Evolutionary conservation across 495 filamentous ascomycete species (phyloP).

Genomic region (Letharia columbiana): DNA sequence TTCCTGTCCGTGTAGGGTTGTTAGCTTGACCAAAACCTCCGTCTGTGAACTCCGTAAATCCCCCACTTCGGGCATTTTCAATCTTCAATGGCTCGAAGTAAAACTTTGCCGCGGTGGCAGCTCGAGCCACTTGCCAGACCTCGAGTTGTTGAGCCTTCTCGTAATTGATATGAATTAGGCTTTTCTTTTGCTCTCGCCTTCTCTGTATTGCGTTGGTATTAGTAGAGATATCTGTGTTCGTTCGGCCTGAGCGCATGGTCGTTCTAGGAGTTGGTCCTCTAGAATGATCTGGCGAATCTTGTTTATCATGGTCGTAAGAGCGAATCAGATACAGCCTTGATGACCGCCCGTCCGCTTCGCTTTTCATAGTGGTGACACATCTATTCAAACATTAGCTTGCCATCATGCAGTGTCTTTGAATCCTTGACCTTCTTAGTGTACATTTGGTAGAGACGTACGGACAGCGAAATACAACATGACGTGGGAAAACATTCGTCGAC

Average conservation of each 20-base stretch:
- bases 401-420: neutral
- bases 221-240: neutral
- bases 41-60: slow-evolving; percentile 9
- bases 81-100: slow-evolving; percentile 21
- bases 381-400: neutral
- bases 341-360: neutral
- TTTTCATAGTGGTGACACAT: neutral
- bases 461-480: neutral
- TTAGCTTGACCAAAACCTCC: slow-evolving; percentile 19
- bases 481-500: neutral
- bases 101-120: slow-evolving; percentile 21
- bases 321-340: slow-evolving; percentile 15
- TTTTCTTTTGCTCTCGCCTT: neutral
- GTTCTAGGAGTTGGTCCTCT: neutral
- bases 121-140: slow-evolving; percentile 25
- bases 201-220: neutral
- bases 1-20: slow-evolving; percentile 12
- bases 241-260: neutral
- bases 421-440: neutral
- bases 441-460: neutral
- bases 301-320: slow-evolving; percentile 16
- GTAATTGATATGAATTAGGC: slow-evolving; percentile 4
- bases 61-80: neutral
- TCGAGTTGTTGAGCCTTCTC: slow-evolving; percentile 13
- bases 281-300: neutral